Base-by-base conservation (phyloP, 2,329 filamentous ascomycete species). In the Penicillium verrucosum region DNA sequence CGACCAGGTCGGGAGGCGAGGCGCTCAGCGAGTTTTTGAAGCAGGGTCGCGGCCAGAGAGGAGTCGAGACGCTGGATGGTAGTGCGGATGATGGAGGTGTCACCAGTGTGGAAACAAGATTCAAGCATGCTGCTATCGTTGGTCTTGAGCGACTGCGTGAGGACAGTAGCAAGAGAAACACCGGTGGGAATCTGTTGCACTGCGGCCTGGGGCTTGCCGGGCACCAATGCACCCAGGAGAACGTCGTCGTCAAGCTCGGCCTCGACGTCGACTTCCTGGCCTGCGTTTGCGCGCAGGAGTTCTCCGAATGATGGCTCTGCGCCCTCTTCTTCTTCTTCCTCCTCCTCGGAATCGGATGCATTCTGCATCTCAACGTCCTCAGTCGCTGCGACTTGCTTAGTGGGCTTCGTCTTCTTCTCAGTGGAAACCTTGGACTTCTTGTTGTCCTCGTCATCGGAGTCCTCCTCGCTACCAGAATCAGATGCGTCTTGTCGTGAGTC, bases 11-110 rank as follows among this genome's bases (percentile, higher is more conserved):
- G 86, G 63, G 89, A 85, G 75, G 96, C 88, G 71, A 99, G 84
- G 57, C 92, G 85, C 65, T 95, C 89, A 9, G 94, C 90, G 50
- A 99, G 83, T 73, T 90, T 92, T 68, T 87, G 86, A 56, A 99
- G 84, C 10, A 99, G 82, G 8, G 79, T 82, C 36, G 86, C 88
- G 7, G 94, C 92, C 25, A 97, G 85, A 3, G 86, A 83, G 29
- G 92, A 96, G 66, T 96, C 91, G 57, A 97, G 84, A 53, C 92
- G 86, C 74, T 96, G 90, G 66, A 99, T 91, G 38, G 94, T 99
- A 65, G 89, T 87, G 70, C 89, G 88, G 63, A 99, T 88, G 60
- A 88, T 92, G 61, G 82, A 79, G 44, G 87, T 76, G 70, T 97
- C 90, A 53, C 84, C 87, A 16, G 88, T 88, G 68, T 91, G 89